Base-by-base conservation (phyloP, 805 yeast species). In the Wilhelminamyces savonicus region DNA sequence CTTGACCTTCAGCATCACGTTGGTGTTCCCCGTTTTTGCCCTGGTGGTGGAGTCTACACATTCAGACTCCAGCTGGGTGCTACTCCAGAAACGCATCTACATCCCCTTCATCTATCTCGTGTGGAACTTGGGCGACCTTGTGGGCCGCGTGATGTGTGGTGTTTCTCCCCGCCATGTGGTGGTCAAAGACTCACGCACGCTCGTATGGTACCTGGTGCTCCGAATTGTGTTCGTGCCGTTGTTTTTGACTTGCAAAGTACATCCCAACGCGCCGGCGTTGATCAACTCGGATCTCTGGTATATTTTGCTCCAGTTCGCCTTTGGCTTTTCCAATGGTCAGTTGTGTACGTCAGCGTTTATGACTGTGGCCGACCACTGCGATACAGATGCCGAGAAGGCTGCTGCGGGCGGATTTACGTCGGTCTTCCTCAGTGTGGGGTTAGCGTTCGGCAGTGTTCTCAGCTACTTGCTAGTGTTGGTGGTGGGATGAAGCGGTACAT, bases 371-470 rank as follows among this genome's bases (percentile, higher is more conserved):
- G 61, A 66, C 12, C 69, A 66, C 34, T 61, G 76, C 30, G 80
- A 74, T 19, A 66, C 68, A 1, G 84, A 76, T 20, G 69, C 69
- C 13, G 90, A 85, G 46, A 78, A 76, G 50, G 85, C 84, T 35
- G 95, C 96, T 1, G 95, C 97, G 2, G 96, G 96, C 26, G 97
- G 97, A 3, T 83, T 88, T 50, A 79, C 95, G 26, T 77, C 86
- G 1, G 75, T 88, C 14, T 76, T 85, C 41, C 71, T 88, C 29
- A 78, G 88, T 32, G 48, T 76, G 8, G 96, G 96, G 0, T 66
- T 90, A 29, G 76, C 92, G 0, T 60, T 69, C 2, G 98, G 98
- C 4, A 78, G 95, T 35, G 37, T 86, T 1, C 48, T 78, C 31
- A 82, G 95, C 46, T 90, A 86, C 46, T 37, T 74, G 3, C 66